Evolutionary conservation across 306 rosid species (phyloP), one percentile per base, ranked within the genome.

Genomic region (Trifolium dubium): DNA sequence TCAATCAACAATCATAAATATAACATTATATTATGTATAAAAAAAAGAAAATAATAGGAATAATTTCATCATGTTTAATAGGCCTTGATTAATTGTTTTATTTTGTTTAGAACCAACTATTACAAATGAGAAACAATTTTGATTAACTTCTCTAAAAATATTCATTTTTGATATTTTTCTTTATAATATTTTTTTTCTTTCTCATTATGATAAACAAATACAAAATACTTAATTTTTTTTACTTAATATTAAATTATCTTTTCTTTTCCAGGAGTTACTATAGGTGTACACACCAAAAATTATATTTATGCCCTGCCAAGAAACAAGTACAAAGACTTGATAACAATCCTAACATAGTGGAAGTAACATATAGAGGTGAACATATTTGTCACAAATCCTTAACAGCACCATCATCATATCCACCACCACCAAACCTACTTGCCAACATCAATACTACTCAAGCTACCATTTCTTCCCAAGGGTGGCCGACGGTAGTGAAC

Each of bases 281-380:
- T 39, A 84, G 96, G 78, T 92, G 98, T 83, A 92, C 98, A 29
- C 96, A 92, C 79, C 96, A 92, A 66, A 90, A 86, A 77, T 34
- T 87, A 11, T 90, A 85, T 81, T 64, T 51, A 0, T 92, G 97
- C 46, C 83, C 82, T 2, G 97, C 97, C 7, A 92, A 90, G 80
- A 90, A 87, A 62, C 98, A 80, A 72, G 92, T 90, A 23, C 98
- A 92, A 70, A 61, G 95, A 70, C 74, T 78, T 6, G 89, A 90
- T 49, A 61, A 80, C 4, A 85, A 79, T 15, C 96, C 97, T 61
- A 65, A 23, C 83, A 83, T 69, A 15, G 90, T 85, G 34, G 80
- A 81, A 67, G 88, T 92, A n/a, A 81, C 83, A 64, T 92, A 85
- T 49, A 61, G 88, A 15, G 85, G 87, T 6, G 75, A 65, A 0